Percentiles rank a stretch among this genome's conserved stretches.
Conservation (phyloP, 805 yeast genomes). For the Nakazawaea wickerhamii region DNA sequence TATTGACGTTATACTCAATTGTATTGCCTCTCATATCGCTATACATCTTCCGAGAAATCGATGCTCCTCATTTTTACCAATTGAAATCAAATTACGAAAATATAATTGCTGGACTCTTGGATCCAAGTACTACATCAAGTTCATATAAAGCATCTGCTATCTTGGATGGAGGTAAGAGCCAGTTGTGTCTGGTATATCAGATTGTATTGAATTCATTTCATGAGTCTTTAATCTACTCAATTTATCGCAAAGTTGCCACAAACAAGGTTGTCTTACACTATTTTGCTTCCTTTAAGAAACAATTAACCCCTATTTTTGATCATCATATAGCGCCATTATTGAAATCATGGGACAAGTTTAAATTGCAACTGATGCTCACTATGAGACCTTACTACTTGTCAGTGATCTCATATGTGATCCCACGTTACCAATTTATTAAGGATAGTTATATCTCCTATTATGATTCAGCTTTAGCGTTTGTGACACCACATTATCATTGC, state of each 20-base stretch:
- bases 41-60: slow-evolving; percentile 2
- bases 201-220: neutral
- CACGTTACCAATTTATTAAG: slow-evolving; percentile 1
- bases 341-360: neutral
- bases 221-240: neutral
- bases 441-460: neutral
- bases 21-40: slow-evolving; percentile 7
- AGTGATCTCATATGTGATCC: neutral
- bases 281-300: neutral
- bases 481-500: neutral
- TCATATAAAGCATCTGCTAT: neutral
- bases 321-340: slow-evolving; percentile 4
- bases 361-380: neutral
- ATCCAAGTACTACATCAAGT: neutral
- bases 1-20: slow-evolving; percentile 1
- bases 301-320: slow-evolving; percentile 2
- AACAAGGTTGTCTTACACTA: neutral
- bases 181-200: neutral
- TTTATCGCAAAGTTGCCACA: neutral
- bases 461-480: neutral
- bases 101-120: neutral
- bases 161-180: neutral
- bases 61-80: slow-evolving; percentile 5
- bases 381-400: slow-evolving; percentile 5
- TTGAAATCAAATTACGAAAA: slow-evolving; percentile 8